Evolutionary conservation across 2,329 filamentous ascomycete genomes (phyloP).

Genomic region (Botrytis fragariae): DNA sequence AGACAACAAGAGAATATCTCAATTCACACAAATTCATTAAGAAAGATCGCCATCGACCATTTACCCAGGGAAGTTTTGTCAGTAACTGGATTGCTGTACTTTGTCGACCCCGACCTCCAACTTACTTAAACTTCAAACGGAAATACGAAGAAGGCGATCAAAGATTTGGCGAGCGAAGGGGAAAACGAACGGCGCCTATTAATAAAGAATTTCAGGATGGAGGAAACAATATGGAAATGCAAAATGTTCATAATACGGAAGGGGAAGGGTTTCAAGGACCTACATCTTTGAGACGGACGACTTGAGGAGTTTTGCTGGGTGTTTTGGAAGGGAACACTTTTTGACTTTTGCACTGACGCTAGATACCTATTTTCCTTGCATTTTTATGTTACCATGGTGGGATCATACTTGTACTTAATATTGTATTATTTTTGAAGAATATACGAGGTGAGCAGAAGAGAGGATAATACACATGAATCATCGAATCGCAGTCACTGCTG

Average conservation of each 20-base stretch:
- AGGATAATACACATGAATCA: not conserved
- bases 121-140: constrained; percentile 84
- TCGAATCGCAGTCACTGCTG: constrained; percentile 12
- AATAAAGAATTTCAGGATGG: constrained; percentile 51
- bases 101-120: constrained; percentile 78
- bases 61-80: constrained; percentile 71
- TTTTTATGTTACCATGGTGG: constrained; percentile 1
- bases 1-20: constrained; percentile 94
- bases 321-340: not conserved
- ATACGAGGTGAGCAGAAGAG: not conserved
- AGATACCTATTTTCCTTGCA: constrained; percentile 17
- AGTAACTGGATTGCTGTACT: constrained; percentile 82
- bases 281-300: constrained; percentile 27
- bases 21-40: constrained; percentile 95
- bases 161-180: constrained; percentile 63
- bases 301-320: not conserved
- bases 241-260: constrained; percentile 47
- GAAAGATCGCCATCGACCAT: constrained; percentile 86
- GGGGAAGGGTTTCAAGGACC: constrained; percentile 53
- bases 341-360: not conserved
- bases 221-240: constrained; percentile 68
- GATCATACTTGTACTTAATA: constrained; percentile 10
- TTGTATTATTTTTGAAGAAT: constrained; percentile 10
- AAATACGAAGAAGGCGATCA: constrained; percentile 79
- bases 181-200: constrained; percentile 49